Evolutionary conservation across 148 eudicot genomes (phyloP).

Genomic region (Linanthus parryae): DNA sequence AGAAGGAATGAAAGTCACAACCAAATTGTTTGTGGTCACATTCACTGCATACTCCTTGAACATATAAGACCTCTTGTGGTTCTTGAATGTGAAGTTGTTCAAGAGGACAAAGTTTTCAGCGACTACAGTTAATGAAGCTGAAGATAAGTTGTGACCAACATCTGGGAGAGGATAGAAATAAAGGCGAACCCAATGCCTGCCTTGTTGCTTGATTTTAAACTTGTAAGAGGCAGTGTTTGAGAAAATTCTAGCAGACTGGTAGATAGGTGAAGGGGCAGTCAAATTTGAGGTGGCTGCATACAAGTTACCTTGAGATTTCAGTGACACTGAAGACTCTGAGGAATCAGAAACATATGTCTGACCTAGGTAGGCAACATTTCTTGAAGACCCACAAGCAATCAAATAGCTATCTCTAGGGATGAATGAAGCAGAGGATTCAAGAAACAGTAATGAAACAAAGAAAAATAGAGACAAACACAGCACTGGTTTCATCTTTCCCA

Average conservation of each 20-base stretch:
- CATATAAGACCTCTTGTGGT: slow-evolving; percentile 48
- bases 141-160: slow-evolving; percentile 39
- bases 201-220: slow-evolving; percentile 52
- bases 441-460: slow-evolving; percentile 29
- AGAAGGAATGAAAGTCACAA: slow-evolving; percentile 56
- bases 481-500: slow-evolving; percentile 29
- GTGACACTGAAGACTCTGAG: slow-evolving; percentile 43
- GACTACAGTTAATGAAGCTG: slow-evolving; percentile 53
- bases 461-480: slow-evolving; percentile 27
- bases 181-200: slow-evolving; percentile 88
- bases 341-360: slow-evolving; percentile 59
- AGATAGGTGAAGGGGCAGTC: slow-evolving; percentile 39
- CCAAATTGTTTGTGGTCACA: slow-evolving; percentile 53
- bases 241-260: slow-evolving; percentile 61
- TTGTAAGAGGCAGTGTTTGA: slow-evolving; percentile 35
- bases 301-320: slow-evolving; percentile 33
- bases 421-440: slow-evolving; percentile 39
- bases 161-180: slow-evolving; percentile 57
- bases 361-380: slow-evolving; percentile 67
- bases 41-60: slow-evolving; percentile 68
- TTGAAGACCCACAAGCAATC: slow-evolving; percentile 79
- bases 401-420: slow-evolving; percentile 68
- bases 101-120: slow-evolving; percentile 76
- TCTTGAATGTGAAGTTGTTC: slow-evolving; percentile 60
- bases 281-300: slow-evolving; percentile 41